Evolutionary conservation across 2,329 filamentous ascomycete species (phyloP), one percentile per base, ranked within the genome.

Genomic region (Cercospora sp.): DNA sequence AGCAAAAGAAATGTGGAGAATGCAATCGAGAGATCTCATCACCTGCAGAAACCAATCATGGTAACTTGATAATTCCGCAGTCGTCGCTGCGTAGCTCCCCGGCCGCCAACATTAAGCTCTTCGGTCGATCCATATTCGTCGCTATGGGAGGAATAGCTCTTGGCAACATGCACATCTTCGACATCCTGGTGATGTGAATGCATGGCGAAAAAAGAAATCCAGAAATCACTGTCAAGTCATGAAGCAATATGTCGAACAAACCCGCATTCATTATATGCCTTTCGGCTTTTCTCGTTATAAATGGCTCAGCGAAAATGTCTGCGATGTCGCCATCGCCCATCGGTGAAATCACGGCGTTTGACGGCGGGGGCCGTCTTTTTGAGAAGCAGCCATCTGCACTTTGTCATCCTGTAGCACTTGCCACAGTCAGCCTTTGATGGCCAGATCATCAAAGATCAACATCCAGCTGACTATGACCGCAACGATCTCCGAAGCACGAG

Each of bases 11-110:
- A 10, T 28, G 53, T 32, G 28, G 24, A 32, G 28, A 28, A 28
- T 4, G 5, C 53, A 9, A n/a, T 16, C 4, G 5, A 13, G 12
- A 24, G 53, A 32, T 30, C 28, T 57, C 24, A 10, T n/a, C 30
- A 57, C 53, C 53, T 57, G 58, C 61, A 68, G 45, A 73, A 72
- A 43, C 71, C 71, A 61, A 73, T 73, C 65, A 71, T 70, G 5
- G 71, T 73, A 5, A 73, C 66, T 30, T 73, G 71, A 32, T 72
- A 68, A 53, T 72, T 70, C 24, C 66, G 66, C 30, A 73, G 53
- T 32, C 68, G 43, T 9, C 71, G 66, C 37, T 73, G 71, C 13
- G 71, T 73, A 12, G 53, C 40, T 13, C 70, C 71, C 30, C 69
- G 70, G 18, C 71, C 71, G 26, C 71, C 71, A 9, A 71, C 68